Evolutionary conservation across 805 yeast species (phyloP), one percentile per base, ranked within the genome.

Genomic region (Priceomyces castillae): DNA sequence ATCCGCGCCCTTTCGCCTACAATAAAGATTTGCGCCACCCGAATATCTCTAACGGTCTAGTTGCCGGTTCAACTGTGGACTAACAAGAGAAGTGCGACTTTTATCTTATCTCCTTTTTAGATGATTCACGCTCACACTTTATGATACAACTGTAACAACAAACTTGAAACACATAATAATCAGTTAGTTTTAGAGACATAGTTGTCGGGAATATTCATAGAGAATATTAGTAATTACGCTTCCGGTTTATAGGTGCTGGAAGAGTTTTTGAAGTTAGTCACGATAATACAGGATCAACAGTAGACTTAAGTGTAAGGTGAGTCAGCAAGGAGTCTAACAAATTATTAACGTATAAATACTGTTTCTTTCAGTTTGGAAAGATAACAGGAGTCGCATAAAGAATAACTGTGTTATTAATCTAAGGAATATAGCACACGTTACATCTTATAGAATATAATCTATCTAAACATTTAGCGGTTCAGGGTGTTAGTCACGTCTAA

Each of bases 41-140:
- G 10, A 28, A 28, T 15, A 33, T 11, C 26, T 23, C 31, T 11
- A 28, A 33, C 36, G 36, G 36, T 16, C 15, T 6, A 17, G 31
- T 9, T 28, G 15, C 15, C 31, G 31, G 31, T n/a, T 12, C 31
- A 28, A 28, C 31, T 28, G 31, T 28, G 31, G 31, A 28, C 31
- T 28, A n/a, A 28, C 31, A 28, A 9, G 7, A 23, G 26, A 35
- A 35, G 23, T 35, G 39, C 39, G 39, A 19, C 39, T 35, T 35
- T 35, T 35, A 35, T 35, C 39, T 35, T 35, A 35, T 35, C 39
- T 35, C 39, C 28, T 20, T 15, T 19, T 35, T 28, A 20, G 20
- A 20, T 35, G 39, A 35, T 19, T 35, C 31, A 28, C 31, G 31
- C 31, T 28, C 39, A 35, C 39, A 35, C 39, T 19, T 35, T 35